Evolutionary conservation across 2,329 filamentous ascomycete genomes (phyloP), one percentile per base, ranked within the genome.

Genomic region (Fusarium denticulatum): DNA sequence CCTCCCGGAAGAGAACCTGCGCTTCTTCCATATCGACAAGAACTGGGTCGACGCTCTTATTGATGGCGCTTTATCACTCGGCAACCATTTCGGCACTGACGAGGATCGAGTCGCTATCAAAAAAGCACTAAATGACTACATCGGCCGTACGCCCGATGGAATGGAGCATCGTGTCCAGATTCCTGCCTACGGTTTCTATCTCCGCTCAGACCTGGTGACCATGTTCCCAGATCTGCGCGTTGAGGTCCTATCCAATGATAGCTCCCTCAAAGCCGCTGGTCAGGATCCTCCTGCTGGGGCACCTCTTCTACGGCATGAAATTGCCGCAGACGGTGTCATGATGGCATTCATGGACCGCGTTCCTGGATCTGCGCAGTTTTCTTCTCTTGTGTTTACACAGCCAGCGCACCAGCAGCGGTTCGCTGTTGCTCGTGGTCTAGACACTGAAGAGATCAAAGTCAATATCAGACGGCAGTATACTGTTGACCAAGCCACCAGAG

Each of bases 1-100:
- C 40, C 72, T 87, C 0, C 80, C 75, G 0, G 47, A 40, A 9
- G 86, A 87, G 67, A 79, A 63, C 15, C 56, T 87, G 0, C 80
- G 84, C 0, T 85, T 86, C 77, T 87, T 87, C 76, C 64, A 79
- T 40, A 83, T 87, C 16, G 86, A 88, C 59, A 30, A 63, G 3
- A 80, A 80, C 58, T 87, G 85, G 86, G 69, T 83, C 0, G 82
- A 85, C 49, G 80, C 80, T 12, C 57, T 86, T 8, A 64, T 87
- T 4, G 85, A 87, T 62, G 85, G 85, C 1, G 85, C 82, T 0
- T 75, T 87, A 0, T 81, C 77, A 16, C 59, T 84, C 4, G 85
- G 73, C 1, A 86, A 86, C 71, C 82, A 86, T 58, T 40, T 79
- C 1, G 77, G 46, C 4, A 45, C 36, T 13, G 78, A 81, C n/a